These are phyloP conservation scores for Asterochloris erici DNA, from an alignment of 139 green algal species.

Conservation along the genomic window DNA sequence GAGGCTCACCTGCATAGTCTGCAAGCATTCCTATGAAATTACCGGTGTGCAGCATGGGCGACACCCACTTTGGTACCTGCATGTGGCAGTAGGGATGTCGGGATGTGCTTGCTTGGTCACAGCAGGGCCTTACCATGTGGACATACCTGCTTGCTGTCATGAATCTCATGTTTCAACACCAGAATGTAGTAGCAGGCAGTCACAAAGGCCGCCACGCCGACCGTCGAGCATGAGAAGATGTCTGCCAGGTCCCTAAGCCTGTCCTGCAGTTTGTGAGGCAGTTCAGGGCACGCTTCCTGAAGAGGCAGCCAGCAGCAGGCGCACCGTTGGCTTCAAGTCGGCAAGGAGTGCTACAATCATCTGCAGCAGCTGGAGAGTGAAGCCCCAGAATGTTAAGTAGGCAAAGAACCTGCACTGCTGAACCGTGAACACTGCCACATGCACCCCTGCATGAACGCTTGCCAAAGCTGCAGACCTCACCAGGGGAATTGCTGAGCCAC, in stretches of 20 bases:
- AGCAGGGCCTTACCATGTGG: neutral
- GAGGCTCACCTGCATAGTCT: neutral
- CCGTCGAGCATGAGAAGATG: constrained; percentile 7
- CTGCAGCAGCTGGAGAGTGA: constrained; percentile 9
- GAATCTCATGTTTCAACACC: neutral
- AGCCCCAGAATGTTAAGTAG: constrained; percentile 6
- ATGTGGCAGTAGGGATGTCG: neutral
- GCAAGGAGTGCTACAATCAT: neutral
- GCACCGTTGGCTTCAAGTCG: neutral
- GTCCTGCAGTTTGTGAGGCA: neutral
- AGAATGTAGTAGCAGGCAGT: constrained; percentile 1
- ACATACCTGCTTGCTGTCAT: constrained; percentile 1
- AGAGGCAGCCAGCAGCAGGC: no score
- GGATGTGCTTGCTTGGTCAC: neutral
- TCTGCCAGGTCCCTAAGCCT: neutral
- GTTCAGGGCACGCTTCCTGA: neutral
- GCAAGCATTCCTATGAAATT: neutral
- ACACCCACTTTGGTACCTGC: constrained; percentile 10
- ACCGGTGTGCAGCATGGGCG: neutral
- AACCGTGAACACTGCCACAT: no score
- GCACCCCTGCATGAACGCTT: no score
- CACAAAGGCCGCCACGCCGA: constrained; percentile 7
- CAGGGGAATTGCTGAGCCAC: constrained; percentile 3
- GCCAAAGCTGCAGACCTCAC: no score
- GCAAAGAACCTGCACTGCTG: constrained; percentile 1